These are phyloP conservation scores for Cicer pinnatifidum DNA, from an alignment of 306 rosid genomes.

Conservation along the genomic window DNA sequence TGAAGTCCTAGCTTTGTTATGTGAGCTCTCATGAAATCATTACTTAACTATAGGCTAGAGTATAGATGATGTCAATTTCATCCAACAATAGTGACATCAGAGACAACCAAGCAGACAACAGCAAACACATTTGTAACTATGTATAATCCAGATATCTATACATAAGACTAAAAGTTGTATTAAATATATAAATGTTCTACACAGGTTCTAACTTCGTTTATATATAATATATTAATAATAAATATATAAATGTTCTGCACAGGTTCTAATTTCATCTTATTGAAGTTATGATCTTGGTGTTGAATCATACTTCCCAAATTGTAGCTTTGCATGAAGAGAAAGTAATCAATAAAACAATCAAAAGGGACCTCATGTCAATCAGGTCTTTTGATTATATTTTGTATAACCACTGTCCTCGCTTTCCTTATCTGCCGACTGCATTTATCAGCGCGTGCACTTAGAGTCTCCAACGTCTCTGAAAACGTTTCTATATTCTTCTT, in stretches of 20 bases:
- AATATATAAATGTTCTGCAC: slow-evolving; percentile 42
- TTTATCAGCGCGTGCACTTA: slow-evolving; percentile 61
- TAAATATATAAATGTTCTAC: slow-evolving; percentile 39
- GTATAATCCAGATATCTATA: slow-evolving; percentile 31
- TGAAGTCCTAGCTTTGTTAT: not conserved
- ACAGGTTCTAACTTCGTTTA: slow-evolving; percentile 33
- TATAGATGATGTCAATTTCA: slow-evolving; percentile 16
- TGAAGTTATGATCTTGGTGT: slow-evolving; percentile 22
- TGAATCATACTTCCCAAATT: slow-evolving; percentile 16
- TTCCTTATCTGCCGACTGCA: slow-evolving; percentile 60
- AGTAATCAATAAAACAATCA: slow-evolving; percentile 37
- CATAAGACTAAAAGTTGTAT: not conserved
- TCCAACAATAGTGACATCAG: not conserved
- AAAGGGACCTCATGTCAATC: slow-evolving; percentile 16
- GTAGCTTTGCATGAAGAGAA: slow-evolving; percentile 34
- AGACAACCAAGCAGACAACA: slow-evolving; percentile 1
- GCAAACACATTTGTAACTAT: slow-evolving; percentile 10
- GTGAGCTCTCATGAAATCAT: slow-evolving; percentile 10
- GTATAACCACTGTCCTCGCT: slow-evolving; percentile 71
- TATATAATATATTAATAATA: no score
- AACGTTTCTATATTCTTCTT: slow-evolving; percentile 70
- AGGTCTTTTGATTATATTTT: slow-evolving; percentile 56
- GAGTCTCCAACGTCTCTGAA: slow-evolving; percentile 55
- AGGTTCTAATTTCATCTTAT: slow-evolving; percentile 30
- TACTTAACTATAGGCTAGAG: not conserved